Conservation (phyloP, 2,329 filamentous ascomycete genomes). For the Aureobasidium sp. region DNA sequence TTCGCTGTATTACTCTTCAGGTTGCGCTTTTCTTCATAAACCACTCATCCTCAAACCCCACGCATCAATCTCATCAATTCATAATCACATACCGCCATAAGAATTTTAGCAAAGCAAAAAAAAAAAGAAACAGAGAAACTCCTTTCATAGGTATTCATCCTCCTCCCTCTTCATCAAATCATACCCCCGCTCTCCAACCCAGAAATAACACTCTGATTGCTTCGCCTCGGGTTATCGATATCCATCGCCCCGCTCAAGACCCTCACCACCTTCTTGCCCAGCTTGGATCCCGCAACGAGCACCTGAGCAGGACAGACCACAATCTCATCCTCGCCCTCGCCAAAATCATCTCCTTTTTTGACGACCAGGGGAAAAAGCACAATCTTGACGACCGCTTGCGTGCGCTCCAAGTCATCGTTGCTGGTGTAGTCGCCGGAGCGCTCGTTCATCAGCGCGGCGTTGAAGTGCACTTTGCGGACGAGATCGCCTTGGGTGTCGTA, state of each 20-base stretch:
- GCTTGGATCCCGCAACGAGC: slow-evolving; percentile 52
- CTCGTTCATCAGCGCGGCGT: slow-evolving; percentile 90
- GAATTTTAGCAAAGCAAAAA: background rate
- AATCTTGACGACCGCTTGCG: slow-evolving; percentile 71
- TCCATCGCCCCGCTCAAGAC: slow-evolving; percentile 44
- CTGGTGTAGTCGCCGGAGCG: slow-evolving; percentile 60
- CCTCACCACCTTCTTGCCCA: slow-evolving; percentile 40
- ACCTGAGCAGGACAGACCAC: slow-evolving; percentile 95
- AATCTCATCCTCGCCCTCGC: slow-evolving; percentile 84
- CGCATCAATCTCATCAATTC: background rate
- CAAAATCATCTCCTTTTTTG: slow-evolving; percentile 85
- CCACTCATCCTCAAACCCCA: background rate
- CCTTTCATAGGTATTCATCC: background rate
- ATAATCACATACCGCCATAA: background rate
- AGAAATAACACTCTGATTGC: slow-evolving; percentile 22
- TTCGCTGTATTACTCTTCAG: too few relatives aligned
- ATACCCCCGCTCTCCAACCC: background rate
- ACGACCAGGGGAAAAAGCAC: slow-evolving; percentile 95
- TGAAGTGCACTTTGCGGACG: slow-evolving; percentile 79
- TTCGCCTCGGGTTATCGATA: slow-evolving; percentile 28
- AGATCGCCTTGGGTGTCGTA: slow-evolving; percentile 92
- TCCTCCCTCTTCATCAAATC: background rate
- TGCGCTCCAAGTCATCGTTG: slow-evolving; percentile 72
- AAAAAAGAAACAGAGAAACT: background rate
- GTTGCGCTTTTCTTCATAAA: background rate